phyloP scores from a whole-genome alignment of 441 rosid genomes.

The Adansonia grandidieri region DNA sequence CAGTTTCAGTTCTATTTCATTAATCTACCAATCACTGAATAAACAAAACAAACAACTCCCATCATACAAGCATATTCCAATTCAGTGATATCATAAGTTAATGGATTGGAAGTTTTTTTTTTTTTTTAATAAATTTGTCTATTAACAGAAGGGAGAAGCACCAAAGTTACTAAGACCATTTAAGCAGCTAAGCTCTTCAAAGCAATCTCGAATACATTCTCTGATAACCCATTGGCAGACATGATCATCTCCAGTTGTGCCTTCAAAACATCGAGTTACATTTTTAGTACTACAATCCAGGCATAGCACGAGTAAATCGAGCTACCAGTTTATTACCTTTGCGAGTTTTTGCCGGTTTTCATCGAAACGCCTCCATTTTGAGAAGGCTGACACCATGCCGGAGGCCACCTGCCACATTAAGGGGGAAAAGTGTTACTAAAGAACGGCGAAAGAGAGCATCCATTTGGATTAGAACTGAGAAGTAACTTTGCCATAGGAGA shows the following conservation, averaged over 20 bases:
- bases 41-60: background rate
- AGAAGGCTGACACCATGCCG: slow-evolving; percentile 89
- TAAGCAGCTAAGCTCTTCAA: slow-evolving; percentile 84
- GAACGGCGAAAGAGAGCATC: background rate
- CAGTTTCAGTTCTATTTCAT: background rate
- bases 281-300: background rate
- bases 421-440: background rate
- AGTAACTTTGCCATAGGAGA: background rate
- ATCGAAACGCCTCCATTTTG: slow-evolving; percentile 93
- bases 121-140: background rate
- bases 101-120: background rate
- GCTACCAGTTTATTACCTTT: slow-evolving; percentile 50
- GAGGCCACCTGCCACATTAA: slow-evolving; percentile 69
- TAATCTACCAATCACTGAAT: background rate
- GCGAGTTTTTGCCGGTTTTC: slow-evolving; percentile 78
- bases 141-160: no score
- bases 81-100: no score
- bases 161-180: background rate
- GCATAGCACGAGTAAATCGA: background rate
- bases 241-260: slow-evolving; percentile 93
- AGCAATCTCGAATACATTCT: slow-evolving; percentile 91
- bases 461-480: background rate
- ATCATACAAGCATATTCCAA: background rate
- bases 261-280: slow-evolving; percentile 41
- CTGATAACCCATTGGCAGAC: slow-evolving; percentile 86